These are phyloP conservation scores for Metschnikowia matae DNA, from an alignment of 805 yeast species.

Conservation along the genomic window DNA sequence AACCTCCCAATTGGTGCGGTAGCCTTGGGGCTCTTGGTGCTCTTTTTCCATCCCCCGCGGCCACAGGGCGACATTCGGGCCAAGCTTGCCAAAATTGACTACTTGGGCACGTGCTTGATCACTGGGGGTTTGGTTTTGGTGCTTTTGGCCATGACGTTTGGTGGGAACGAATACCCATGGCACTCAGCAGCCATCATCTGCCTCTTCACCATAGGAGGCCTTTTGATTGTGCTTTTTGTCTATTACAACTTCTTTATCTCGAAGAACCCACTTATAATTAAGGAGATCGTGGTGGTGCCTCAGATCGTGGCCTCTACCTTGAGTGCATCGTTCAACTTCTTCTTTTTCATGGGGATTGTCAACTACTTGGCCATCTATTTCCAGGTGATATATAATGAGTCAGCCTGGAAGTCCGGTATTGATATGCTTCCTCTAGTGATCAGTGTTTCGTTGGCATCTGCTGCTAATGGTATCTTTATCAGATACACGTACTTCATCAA, in stretches of 20 bases:
- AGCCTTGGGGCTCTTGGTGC: conserved; percentile 34
- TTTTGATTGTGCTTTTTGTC: conserved; percentile 30
- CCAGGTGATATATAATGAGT: conserved; percentile 34
- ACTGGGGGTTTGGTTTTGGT: conserved; percentile 43
- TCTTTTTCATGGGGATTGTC: conserved; percentile 37
- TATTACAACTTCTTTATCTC: conserved; percentile 42
- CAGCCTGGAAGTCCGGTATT: conserved; percentile 36
- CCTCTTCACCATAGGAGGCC: conserved; percentile 45
- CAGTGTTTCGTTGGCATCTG: conserved; percentile 30
- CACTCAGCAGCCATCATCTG: conserved; percentile 48
- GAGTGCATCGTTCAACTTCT: conserved; percentile 32
- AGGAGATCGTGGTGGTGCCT: conserved; percentile 33
- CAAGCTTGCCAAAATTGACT: conserved; percentile 45
- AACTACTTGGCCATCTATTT: conserved; percentile 36
- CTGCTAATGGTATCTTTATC: conserved; percentile 30
- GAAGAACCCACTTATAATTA: conserved; percentile 44
- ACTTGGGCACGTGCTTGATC: conserved; percentile 43
- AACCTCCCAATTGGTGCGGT: conserved; percentile 64
- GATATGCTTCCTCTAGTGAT: conserved; percentile 34
- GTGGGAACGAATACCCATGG: conserved; percentile 53
- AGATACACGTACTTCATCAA: conserved; percentile 28
- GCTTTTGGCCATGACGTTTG: conserved; percentile 50
- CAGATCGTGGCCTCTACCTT: conserved; percentile 37
- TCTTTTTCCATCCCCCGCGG: conserved; percentile 45
- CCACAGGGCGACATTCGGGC: conserved; percentile 36